Evolutionary conservation across 2,329 filamentous ascomycete genomes (phyloP).

Genomic region (Aspergillus unguis): DNA sequence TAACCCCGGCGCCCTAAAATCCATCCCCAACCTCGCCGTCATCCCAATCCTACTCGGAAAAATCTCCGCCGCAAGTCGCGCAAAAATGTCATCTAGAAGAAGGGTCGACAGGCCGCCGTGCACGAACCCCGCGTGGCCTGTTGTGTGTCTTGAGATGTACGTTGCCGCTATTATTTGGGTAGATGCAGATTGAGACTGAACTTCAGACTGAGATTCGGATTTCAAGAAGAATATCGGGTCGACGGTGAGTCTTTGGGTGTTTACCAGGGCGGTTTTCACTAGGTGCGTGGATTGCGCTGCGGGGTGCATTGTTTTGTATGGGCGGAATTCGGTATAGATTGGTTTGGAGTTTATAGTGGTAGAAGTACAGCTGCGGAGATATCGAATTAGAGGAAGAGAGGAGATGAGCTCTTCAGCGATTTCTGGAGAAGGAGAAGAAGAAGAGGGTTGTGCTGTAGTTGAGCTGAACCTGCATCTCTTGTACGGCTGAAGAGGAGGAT

Average conservation of each 20-base stretch:
- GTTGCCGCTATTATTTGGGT: not conserved
- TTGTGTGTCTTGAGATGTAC: not conserved
- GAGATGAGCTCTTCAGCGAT: not conserved
- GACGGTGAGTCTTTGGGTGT: not conserved
- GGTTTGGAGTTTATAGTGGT: not conserved
- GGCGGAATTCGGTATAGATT: not conserved
- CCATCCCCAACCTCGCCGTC: not conserved
- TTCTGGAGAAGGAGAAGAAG: not conserved
- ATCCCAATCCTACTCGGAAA: not conserved
- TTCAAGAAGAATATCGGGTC: slow-evolving; percentile 1
- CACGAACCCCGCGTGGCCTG: not conserved
- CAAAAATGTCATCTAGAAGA: slow-evolving; percentile 3
- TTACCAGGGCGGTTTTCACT: not conserved
- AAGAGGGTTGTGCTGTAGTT: not conserved
- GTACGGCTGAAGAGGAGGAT: not conserved
- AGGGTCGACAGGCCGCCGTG: not conserved
- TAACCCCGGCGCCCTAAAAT: not conserved
- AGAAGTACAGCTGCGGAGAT: not conserved
- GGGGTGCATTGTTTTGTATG: not conserved
- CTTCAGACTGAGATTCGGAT: no score
- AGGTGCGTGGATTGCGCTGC: not conserved
- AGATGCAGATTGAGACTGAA: not conserved
- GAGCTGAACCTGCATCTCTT: not conserved
- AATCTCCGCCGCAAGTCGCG: not conserved
- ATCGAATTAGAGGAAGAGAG: slow-evolving; percentile 1